Evolutionary conservation across 2,329 filamentous ascomycete species (phyloP), one percentile per base, ranked within the genome.

Genomic region (Periglandula ipomoeae): DNA sequence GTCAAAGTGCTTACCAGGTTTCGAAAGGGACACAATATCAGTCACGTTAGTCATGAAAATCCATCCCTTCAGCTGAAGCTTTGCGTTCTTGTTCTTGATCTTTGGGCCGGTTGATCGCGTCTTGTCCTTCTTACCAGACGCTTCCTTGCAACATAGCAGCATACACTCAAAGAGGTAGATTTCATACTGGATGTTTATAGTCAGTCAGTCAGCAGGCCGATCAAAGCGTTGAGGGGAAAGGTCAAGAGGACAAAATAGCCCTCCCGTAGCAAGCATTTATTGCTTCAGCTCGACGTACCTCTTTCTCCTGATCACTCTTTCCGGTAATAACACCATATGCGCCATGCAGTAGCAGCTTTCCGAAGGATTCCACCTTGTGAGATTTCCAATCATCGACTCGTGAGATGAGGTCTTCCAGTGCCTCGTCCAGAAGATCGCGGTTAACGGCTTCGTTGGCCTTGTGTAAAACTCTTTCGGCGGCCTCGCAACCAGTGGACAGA

Each of bases 21-120:
- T 95, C 44, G 85, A 82, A 51, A 93, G 74, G 17, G 86, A 90
- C 38, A 95, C 74, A n/a, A 95, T 84, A 65, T 96, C 89, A 35
- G 90, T 97, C 48, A 98, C 91, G 61, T 98, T 98, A 57, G 90
- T 89, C 90, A 98, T 97, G 70, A 96, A 97, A 59, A 98, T 98
- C 46, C 93, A 82, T 35, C 93, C 93, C 68, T 98, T 98, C 26
- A 98, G 76, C 67, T 96, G 90, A 52, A 97, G 75, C 67, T 91
- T 95, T 38, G 85, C 85, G 59, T 81, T 86, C 63, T 80, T 83
- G 60, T 77, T 81, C 41, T 71, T 69, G 42, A 67, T 62, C 65
- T 82, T 87, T 50, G 81, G 76, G 6, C 67, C 70, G 2, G 70
- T 71, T 0, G 76, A 75, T 49, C 71, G 71, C 5, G 75, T 77